phyloP scores from a whole-genome alignment of 371 early-diverging fungal species.

The Homolaphlyctis polyrhiza region DNA sequence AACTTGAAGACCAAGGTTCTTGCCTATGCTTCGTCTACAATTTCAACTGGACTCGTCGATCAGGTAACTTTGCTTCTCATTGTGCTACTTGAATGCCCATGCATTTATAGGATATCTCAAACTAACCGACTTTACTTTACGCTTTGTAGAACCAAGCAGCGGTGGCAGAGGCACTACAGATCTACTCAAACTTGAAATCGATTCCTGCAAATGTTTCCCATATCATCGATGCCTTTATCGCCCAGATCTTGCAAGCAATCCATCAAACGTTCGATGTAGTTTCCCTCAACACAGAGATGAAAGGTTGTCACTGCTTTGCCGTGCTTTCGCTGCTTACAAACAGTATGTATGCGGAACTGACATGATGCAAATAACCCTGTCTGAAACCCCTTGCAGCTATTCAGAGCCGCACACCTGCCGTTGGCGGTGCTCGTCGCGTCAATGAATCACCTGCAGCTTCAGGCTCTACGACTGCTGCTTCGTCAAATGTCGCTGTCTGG shows the following conservation, averaged over 20 bases:
- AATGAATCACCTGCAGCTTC: conserved; percentile 45
- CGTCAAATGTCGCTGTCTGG: conserved; percentile 41
- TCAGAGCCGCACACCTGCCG: background rate
- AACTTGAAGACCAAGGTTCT: conserved; percentile 41
- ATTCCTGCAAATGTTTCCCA: conserved; percentile 46
- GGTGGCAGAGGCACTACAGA: conserved; percentile 69
- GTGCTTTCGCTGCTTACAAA: background rate
- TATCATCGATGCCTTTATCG: conserved; percentile 42
- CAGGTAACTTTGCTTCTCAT: conserved; percentile 24
- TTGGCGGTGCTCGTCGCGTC: conserved; percentile 41
- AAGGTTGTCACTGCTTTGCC: conserved; percentile 32
- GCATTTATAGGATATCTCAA: conserved; percentile 20
- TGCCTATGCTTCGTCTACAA: conserved; percentile 48
- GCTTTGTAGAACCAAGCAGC: conserved; percentile 55
- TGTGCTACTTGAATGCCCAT: background rate
- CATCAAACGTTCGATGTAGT: conserved; percentile 57
- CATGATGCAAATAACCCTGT: background rate
- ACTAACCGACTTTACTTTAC: conserved; percentile 52
- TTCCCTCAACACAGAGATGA: conserved; percentile 59
- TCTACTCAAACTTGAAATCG: conserved; percentile 64
- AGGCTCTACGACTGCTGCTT: too few relatives aligned
- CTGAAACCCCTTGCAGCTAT: too few relatives aligned
- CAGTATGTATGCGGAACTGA: background rate
- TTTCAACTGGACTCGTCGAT: conserved; percentile 53
- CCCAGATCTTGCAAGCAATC: conserved; percentile 48